A percentile compares a stretch with the other conserved stretches of the same genome.
Evolutionary conservation across 176 grass and related monocot species (phyloP).

Genomic region (Triticum turgidum): DNA sequence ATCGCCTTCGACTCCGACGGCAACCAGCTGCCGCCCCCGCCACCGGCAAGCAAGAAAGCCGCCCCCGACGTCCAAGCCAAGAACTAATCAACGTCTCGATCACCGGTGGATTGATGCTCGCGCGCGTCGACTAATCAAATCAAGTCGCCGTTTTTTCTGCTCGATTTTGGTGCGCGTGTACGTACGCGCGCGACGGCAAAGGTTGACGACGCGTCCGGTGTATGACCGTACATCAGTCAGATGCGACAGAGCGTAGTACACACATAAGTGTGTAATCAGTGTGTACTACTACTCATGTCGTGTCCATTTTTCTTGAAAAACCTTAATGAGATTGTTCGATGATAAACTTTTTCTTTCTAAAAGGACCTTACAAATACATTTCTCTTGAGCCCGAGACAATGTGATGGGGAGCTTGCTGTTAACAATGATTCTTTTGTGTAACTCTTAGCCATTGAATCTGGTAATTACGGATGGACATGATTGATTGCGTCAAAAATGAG

Average conservation of each 20-base stretch:
- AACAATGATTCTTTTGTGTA: too few relatives aligned
- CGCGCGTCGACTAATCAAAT: neutral
- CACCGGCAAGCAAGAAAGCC: neutral
- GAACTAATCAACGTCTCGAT: neutral
- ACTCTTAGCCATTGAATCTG: too few relatives aligned
- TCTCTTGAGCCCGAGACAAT: too few relatives aligned
- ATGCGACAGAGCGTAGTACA: too few relatives aligned
- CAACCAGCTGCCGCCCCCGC: constrained; percentile 11
- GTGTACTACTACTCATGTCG: neutral
- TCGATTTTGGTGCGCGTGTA: neutral
- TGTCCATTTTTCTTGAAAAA: neutral
- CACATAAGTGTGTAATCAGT: neutral
- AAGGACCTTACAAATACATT: too few relatives aligned
- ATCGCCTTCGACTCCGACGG: constrained; percentile 47
- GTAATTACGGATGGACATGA: too few relatives aligned
- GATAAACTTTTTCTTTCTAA: too few relatives aligned
- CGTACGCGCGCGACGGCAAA: neutral
- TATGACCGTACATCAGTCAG: too few relatives aligned
- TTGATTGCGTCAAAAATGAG: too few relatives aligned
- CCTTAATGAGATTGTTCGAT: too few relatives aligned
- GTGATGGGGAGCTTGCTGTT: too few relatives aligned
- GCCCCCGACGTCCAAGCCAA: neutral
- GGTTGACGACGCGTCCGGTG: neutral
- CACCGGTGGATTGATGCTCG: too few relatives aligned
- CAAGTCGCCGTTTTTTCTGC: neutral